Evolutionary conservation across 148 eudicot genomes (phyloP), one percentile per base, ranked within the genome.

Genomic region (Beta vulgaris): DNA sequence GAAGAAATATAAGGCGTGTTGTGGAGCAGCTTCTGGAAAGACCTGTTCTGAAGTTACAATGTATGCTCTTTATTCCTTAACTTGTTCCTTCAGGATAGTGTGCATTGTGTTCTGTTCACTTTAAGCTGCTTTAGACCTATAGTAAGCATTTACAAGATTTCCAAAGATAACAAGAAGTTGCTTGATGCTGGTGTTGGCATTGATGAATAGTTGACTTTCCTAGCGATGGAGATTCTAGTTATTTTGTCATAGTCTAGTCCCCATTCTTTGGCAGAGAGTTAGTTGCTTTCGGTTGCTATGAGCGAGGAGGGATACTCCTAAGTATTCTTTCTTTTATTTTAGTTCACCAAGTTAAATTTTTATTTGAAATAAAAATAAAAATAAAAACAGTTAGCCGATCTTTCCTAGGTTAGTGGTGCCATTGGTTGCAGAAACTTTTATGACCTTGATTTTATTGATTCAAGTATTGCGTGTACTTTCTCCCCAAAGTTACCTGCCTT

Each of bases 1-100:
- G 82, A 91, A 91, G 86, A 93, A 91, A 78, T 88, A 90, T 82
- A 93, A 93, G 88, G 82, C 91, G 68, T 93, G 98, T 82, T 93
- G 98, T 83, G 98, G 97, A 67, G 34, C 95, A 71, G 89, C 83
- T 76, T 78, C 87, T 13, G 89, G 87, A 46, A 90, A 73, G 80
- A 78, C 88, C 73, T 75, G 83, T 28, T 59, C 85, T 37, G 87
- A 84, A 81, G 68, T 82, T 69, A 60, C 77, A 67, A 57, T 57
- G 95, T 90, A 90, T 81, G 94, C 28, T 76, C 75, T 72, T 78
- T 36, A 10, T n/a, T n/a, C n/a, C n/a, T n/a, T n/a, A 39, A 55
- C 31, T 39, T 9, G 3, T 19, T n/a, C 51, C 18, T 65, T 65
- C 19, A 9, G 25, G 28, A 26, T 54, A 23, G 8, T 35, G 21